These are phyloP conservation scores for Mortierella sp. DNA, from an alignment of 371 early-diverging fungal genomes.

Conservation along the genomic window DNA sequence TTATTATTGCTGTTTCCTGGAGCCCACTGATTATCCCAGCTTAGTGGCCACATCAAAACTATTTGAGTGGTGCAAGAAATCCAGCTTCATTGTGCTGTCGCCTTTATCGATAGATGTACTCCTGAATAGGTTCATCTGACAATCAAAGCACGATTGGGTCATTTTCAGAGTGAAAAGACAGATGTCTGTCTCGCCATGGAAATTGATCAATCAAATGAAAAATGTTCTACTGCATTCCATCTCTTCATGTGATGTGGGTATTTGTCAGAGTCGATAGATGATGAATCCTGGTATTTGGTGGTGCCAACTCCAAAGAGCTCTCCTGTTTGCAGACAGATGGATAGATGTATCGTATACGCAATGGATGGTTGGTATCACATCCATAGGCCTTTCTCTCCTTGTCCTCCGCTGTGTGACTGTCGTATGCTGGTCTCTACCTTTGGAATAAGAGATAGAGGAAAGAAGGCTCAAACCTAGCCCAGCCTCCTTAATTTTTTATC, in stretches of 20 bases:
- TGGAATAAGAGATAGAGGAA: conserved; percentile 52
- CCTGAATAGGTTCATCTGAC: background rate
- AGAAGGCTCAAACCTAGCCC: conserved; percentile 47
- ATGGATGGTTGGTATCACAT: conserved; percentile 27
- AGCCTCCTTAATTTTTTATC: conserved; percentile 24
- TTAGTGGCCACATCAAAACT: background rate
- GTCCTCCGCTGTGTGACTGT: conserved; percentile 33
- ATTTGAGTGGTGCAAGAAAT: background rate
- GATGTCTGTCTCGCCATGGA: conserved; percentile 23
- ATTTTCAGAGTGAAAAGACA: background rate
- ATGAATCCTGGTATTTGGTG: background rate
- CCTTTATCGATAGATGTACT: background rate
- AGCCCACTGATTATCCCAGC: background rate
- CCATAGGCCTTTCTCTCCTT: background rate
- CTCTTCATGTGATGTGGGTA: background rate
- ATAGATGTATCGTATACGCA: conserved; percentile 14
- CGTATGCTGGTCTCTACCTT: conserved; percentile 39
- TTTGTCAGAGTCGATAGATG: background rate
- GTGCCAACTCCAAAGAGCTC: background rate
- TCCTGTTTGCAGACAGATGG: conserved; percentile 10
- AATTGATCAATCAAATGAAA: background rate
- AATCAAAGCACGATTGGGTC: background rate
- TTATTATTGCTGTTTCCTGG: background rate
- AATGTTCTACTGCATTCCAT: conserved; percentile 3
- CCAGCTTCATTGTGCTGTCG: background rate